Conservation (phyloP, 2,329 filamentous ascomycete species). For the Rhynchosporium graminicola region DNA sequence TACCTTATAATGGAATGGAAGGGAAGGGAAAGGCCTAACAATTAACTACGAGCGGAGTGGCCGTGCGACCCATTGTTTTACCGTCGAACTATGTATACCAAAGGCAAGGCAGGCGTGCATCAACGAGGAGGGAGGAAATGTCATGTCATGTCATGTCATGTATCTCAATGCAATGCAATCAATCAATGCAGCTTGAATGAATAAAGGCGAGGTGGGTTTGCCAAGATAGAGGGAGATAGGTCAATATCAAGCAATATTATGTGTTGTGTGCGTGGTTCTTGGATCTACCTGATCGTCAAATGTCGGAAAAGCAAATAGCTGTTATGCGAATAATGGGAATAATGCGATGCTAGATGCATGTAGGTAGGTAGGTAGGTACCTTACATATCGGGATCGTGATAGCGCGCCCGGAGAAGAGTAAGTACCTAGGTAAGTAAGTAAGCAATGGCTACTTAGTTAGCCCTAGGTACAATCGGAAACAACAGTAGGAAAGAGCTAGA, state of each 20-base stretch:
- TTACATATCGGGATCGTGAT: too few species aligned
- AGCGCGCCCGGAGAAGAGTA: too few species aligned
- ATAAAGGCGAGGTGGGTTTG: slow-evolving; percentile 20
- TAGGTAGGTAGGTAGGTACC: too few species aligned
- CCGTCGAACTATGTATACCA: background rate
- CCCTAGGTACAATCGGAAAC: too few species aligned
- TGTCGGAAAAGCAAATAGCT: background rate
- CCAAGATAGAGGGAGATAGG: background rate
- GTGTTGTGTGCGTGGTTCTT: background rate
- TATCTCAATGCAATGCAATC: too few species aligned
- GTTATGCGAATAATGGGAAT: background rate
- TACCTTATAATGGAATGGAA: too few species aligned
- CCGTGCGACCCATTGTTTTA: background rate
- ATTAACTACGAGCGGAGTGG: background rate
- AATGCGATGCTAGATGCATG: too few species aligned
- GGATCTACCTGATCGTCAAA: background rate
- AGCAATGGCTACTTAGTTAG: too few species aligned
- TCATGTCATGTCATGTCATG: too few species aligned
- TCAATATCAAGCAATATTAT: slow-evolving; percentile 15
- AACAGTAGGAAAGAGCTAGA: too few species aligned
- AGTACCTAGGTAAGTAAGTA: too few species aligned
- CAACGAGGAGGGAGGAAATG: background rate
- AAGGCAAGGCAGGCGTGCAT: slow-evolving; percentile 16
- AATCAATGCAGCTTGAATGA: background rate
- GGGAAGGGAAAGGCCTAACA: background rate